These are phyloP conservation scores for Botrytis byssoidea DNA, from an alignment of 2,329 filamentous ascomycete species.

Conservation along the genomic window DNA sequence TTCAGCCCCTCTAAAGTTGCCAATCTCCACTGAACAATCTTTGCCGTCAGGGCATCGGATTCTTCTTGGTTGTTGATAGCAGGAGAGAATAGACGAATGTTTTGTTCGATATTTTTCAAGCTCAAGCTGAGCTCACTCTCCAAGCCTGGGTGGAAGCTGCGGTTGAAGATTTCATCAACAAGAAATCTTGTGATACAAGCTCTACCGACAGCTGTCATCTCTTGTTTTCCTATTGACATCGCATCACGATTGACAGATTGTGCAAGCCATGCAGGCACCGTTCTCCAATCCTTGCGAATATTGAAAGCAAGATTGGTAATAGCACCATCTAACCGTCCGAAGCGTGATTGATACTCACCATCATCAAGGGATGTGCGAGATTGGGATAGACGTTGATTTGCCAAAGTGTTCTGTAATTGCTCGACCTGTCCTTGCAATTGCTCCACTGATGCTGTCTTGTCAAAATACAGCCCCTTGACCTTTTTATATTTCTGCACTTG, in stretches of 20 bases:
- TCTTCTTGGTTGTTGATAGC: constrained; percentile 78
- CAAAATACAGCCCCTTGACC: constrained; percentile 96
- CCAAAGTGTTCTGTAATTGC: constrained; percentile 93
- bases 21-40: constrained; percentile 90
- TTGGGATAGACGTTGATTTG: constrained; percentile 90
- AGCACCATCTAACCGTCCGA: constrained; percentile 86
- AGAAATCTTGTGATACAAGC: constrained; percentile 89
- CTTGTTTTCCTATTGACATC: constrained; percentile 82
- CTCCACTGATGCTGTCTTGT: constrained; percentile 85
- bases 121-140: constrained; percentile 72
- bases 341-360: constrained; percentile 85
- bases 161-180: constrained; percentile 85
- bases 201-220: constrained; percentile 94
- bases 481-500: constrained; percentile 94
- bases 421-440: constrained; percentile 89
- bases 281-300: constrained; percentile 90
- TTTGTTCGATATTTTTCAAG: constrained; percentile 83
- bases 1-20: constrained; percentile 89
- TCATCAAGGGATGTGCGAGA: constrained; percentile 94
- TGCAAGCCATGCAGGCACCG: constrained; percentile 76
- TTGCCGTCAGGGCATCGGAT: constrained; percentile 80
- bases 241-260: constrained; percentile 82
- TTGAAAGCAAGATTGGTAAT: constrained; percentile 95
- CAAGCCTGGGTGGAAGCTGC: constrained; percentile 87
- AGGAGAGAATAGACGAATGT: constrained; percentile 76